phyloP scores from a whole-genome alignment of 1,284 basidiomycete species.

The Puccinia coronata region DNA sequence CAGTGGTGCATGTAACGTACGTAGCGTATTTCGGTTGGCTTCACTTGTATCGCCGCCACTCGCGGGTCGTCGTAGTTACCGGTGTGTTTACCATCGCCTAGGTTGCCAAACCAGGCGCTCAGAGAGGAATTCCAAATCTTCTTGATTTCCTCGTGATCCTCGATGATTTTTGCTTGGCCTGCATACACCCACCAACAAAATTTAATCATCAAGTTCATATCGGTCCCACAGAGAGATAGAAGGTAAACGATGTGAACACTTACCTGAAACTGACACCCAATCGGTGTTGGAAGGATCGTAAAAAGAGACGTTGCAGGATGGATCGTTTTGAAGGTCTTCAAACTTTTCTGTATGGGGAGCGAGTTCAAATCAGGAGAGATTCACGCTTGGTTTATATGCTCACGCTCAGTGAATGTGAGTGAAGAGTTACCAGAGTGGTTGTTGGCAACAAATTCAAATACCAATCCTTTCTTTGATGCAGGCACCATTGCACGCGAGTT shows the following conservation, averaged over 20 bases:
- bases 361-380: no score
- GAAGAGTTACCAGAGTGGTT: constrained; percentile 66
- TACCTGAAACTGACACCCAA: constrained; percentile 82
- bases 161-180: constrained; percentile 62
- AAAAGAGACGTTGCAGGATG: constrained; percentile 77
- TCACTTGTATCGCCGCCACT: constrained; percentile 75
- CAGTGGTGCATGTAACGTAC: constrained; percentile 12
- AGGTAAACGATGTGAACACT: constrained; percentile 41
- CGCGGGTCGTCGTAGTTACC: constrained; percentile 79
- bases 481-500: constrained; percentile 84
- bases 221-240: not conserved
- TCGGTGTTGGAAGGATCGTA: constrained; percentile 71
- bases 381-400: no score
- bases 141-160: constrained; percentile 69
- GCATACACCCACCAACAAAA: constrained; percentile 60
- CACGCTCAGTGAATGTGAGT: no score
- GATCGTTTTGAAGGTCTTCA: constrained; percentile 60
- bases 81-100: constrained; percentile 81
- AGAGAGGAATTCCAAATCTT: constrained; percentile 70
- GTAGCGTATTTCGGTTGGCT: constrained; percentile 67
- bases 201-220: not conserved
- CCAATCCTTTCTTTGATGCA: constrained; percentile 59
- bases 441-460: constrained; percentile 74
- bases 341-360: constrained; percentile 33
- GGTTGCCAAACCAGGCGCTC: constrained; percentile 80